phyloP scores from a whole-genome alignment of 1,139 yeast species.

The Saccharomyces hybrid region DNA sequence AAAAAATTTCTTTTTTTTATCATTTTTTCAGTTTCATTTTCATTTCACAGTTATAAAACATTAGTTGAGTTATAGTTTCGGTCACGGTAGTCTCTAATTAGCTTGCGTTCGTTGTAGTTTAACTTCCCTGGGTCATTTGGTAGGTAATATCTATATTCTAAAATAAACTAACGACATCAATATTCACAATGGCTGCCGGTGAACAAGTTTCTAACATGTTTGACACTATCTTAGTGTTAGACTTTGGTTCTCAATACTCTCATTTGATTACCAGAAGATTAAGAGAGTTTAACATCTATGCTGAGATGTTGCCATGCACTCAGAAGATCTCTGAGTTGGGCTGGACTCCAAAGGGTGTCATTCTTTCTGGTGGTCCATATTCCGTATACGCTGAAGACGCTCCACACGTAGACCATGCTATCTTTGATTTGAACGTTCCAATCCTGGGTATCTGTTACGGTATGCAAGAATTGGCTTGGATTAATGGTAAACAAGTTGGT shows the following conservation, averaged over 20 bases:
- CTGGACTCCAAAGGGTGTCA: slow-evolving; percentile 96
- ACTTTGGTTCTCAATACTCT: slow-evolving; percentile 97
- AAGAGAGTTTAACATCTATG: slow-evolving; percentile 96
- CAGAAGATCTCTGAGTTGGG: slow-evolving; percentile 86
- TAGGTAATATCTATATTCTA: background rate
- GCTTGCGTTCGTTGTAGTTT: background rate
- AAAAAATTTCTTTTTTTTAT: slow-evolving; percentile 1
- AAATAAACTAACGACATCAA: background rate
- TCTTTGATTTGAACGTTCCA: slow-evolving; percentile 87
- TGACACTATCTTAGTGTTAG: slow-evolving; percentile 95
- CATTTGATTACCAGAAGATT: slow-evolving; percentile 95
- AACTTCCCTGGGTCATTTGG: background rate
- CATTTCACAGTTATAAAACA: background rate
- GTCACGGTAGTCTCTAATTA: background rate
- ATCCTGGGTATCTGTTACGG: slow-evolving; percentile 98
- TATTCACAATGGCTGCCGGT: slow-evolving; percentile 49
- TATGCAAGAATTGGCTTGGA: slow-evolving; percentile 98
- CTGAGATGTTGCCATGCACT: slow-evolving; percentile 99
- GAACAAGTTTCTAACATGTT: slow-evolving; percentile 70
- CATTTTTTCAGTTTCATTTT: slow-evolving; percentile 38
- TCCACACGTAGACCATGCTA: slow-evolving; percentile 94
- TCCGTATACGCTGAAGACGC: slow-evolving; percentile 92
- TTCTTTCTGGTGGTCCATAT: slow-evolving; percentile 96
- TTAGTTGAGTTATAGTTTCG: background rate
- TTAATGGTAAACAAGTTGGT: slow-evolving; percentile 89